Percentiles rank a stretch among this genome's conserved stretches.
These are phyloP conservation scores for Pseudogymnoascus destructans DNA, from an alignment of 2,329 filamentous ascomycete species.

Conservation along the genomic window DNA sequence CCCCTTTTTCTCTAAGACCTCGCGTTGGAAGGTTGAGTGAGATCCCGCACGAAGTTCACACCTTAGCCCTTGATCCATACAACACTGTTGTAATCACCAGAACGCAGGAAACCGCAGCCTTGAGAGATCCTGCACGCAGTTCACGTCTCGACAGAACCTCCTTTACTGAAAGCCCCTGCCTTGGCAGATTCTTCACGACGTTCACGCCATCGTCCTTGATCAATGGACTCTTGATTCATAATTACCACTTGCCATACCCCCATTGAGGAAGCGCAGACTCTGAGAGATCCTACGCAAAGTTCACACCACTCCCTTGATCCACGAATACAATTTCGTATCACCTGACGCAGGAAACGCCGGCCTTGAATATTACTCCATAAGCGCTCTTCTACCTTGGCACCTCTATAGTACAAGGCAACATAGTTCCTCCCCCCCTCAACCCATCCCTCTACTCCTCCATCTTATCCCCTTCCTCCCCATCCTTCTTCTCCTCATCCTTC, in stretches of 20 bases:
- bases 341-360: not conserved
- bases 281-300: not conserved
- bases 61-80: not conserved
- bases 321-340: not conserved
- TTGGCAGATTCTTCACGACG: too few relatives aligned
- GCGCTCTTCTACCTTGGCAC: constrained; percentile 1
- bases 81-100: too few relatives aligned
- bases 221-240: not conserved
- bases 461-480: constrained; percentile 53
- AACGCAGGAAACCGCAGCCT: too few relatives aligned
- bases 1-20: not conserved
- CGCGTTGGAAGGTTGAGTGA: too few relatives aligned
- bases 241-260: not conserved
- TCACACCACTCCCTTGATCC: not conserved
- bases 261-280: not conserved
- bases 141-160: too few relatives aligned
- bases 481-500: constrained; percentile 53
- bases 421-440: not conserved
- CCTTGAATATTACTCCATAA: constrained; percentile 4
- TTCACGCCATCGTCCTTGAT: not conserved
- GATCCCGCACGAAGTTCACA: not conserved
- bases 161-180: too few relatives aligned
- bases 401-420: constrained; percentile 5
- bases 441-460: constrained; percentile 67
- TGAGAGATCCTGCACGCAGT: too few relatives aligned